A percentile compares a stretch with the other conserved stretches of the same genome.
Conservation (phyloP, 2,329 filamentous ascomycete genomes). For the Claviceps paspali region DNA sequence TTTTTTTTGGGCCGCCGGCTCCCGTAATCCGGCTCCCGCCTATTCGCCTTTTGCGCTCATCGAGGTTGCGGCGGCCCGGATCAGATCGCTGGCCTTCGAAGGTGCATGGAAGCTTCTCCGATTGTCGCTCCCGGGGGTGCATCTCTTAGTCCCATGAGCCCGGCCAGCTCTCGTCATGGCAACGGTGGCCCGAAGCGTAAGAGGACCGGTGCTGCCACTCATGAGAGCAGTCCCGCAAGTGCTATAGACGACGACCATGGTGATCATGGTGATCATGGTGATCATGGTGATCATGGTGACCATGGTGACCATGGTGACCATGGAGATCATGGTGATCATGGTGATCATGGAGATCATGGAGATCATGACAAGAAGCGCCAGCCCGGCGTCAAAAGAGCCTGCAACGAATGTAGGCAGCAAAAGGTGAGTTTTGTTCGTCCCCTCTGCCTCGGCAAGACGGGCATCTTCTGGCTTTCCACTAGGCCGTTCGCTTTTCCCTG, state of each 20-base stretch:
- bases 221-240: conserved; percentile 48
- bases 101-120: conserved; percentile 33
- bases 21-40: no score
- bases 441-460: no score
- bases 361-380: conserved; percentile 47
- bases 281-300: no score
- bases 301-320: no score
- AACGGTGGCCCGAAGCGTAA: conserved; percentile 41
- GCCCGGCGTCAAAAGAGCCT: conserved; percentile 61
- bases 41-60: conserved; percentile 6
- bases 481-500: no score
- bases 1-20: conserved; percentile 2
- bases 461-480: background rate
- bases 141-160: conserved; percentile 39
- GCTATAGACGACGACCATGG: conserved; percentile 26
- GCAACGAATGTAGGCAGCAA: conserved; percentile 74
- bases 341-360: conserved; percentile 29
- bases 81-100: conserved; percentile 9
- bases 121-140: conserved; percentile 30
- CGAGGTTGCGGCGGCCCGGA: conserved; percentile 6
- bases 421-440: no score
- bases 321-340: no score
- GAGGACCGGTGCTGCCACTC: conserved; percentile 30
- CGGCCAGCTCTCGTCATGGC: conserved; percentile 35
- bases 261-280: no score